These are phyloP conservation scores for Excoecaria cochinchinensis DNA, from an alignment of 345 rosid genomes.

Conservation along the genomic window DNA sequence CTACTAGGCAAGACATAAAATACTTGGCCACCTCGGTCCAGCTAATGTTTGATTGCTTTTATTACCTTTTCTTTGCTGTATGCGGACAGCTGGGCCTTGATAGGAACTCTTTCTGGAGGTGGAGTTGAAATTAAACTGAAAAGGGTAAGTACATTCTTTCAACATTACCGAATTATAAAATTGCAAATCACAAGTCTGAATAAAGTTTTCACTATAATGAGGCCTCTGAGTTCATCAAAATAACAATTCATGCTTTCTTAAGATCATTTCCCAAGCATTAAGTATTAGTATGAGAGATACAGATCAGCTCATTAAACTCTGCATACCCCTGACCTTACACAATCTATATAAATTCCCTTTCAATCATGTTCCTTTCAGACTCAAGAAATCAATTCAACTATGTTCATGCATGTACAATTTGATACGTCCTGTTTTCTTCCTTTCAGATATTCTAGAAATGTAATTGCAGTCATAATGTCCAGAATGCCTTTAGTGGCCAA, in stretches of 20 bases:
- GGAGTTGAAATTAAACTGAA: conserved; percentile 90
- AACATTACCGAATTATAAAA: conserved; percentile 1
- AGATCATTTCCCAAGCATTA: conserved; percentile 10
- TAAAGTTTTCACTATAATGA: not conserved
- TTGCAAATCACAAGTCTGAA: not conserved
- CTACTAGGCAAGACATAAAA: conserved; percentile 94
- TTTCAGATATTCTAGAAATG: too few species aligned
- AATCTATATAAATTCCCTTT: not conserved
- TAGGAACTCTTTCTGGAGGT: conserved; percentile 98
- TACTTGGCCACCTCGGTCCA: conserved; percentile 90
- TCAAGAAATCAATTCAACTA: too few species aligned
- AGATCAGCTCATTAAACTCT: not conserved
- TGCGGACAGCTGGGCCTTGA: conserved; percentile 76
- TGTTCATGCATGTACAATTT: too few species aligned
- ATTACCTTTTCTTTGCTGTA: conserved; percentile 58
- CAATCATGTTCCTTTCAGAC: not conserved
- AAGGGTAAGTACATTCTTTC: conserved; percentile 16
- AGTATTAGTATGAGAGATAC: not conserved
- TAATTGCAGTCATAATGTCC: too few species aligned
- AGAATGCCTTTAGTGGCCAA: too few species aligned
- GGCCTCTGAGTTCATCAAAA: not conserved
- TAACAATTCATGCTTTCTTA: not conserved
- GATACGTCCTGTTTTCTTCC: too few species aligned
- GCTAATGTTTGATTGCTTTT: conserved; percentile 74
- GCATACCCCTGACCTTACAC: not conserved